phyloP scores from a whole-genome alignment of 2,329 filamentous ascomycete species.

The Stachybotrys echinatus region DNA sequence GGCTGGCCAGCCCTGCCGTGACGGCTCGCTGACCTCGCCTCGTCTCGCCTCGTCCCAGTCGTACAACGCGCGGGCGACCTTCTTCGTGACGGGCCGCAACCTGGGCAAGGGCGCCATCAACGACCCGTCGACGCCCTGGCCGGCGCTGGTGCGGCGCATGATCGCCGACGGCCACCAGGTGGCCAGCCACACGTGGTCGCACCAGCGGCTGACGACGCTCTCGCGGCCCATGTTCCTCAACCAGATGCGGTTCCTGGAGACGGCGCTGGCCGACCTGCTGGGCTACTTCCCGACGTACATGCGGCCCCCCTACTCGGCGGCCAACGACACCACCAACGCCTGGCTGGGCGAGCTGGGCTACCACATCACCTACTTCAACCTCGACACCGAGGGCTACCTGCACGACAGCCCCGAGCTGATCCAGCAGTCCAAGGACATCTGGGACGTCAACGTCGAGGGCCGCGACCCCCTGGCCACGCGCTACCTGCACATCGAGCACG shows the following conservation, averaged over 20 bases:
- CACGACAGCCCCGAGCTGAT: conserved; percentile 45
- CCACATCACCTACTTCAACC: conserved; percentile 53
- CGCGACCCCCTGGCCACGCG: conserved; percentile 14
- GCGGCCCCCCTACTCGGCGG: conserved; percentile 42
- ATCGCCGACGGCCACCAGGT: conserved; percentile 52
- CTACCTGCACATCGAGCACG: conserved; percentile 50
- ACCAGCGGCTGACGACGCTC: conserved; percentile 34
- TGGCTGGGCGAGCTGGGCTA: conserved; percentile 43
- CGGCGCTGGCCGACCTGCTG: conserved; percentile 33
- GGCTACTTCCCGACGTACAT: conserved; percentile 37
- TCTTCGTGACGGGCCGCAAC: conserved; percentile 29
- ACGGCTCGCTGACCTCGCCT: too few relatives aligned
- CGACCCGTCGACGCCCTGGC: conserved; percentile 27
- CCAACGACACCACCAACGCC: conserved; percentile 30
- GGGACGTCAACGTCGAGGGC: conserved; percentile 30
- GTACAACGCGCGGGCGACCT: conserved; percentile 32
- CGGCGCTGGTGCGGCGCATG: conserved; percentile 36
- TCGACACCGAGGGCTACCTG: conserved; percentile 57
- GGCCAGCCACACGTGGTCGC: conserved; percentile 47
- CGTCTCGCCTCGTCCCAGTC: conserved; percentile 10
- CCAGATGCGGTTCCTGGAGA: conserved; percentile 38
- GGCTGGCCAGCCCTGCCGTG: background rate
- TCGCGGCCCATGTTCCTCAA: conserved; percentile 23
- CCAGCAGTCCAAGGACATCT: conserved; percentile 34
- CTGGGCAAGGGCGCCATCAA: conserved; percentile 38